Base-by-base conservation (phyloP, 371 early-diverging fungal genomes). In the Mortierella sp. region DNA sequence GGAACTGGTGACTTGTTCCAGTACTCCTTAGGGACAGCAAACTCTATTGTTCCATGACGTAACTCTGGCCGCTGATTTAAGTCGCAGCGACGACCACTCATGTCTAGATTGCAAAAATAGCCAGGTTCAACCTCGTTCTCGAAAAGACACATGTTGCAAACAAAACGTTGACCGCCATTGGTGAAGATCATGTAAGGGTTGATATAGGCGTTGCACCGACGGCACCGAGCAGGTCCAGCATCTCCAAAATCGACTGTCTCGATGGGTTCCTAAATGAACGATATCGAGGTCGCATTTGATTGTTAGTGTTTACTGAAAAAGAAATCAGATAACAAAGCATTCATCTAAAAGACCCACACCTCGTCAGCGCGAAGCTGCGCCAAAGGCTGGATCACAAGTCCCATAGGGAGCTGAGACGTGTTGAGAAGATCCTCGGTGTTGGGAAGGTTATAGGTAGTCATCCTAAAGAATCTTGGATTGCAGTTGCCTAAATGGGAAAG, bases 51-150 rank as follows among this genome's bases (percentile, higher is more conserved):
- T 11, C 98, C 99, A 74, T 86, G 87, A 43, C 88, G 87, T 48
- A 99, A 88, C 84, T 99, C 99, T 1, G 98, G 98, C n/a, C 97
- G 92, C 72, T 88, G 83, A 36, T 93, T 92, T 16, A 88, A 69
- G 86, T 98, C 99, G 83, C 93, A 85, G 10, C 98, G 91, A 45
- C 94, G 88, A 10, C 97, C 97, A 33, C 85, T 87, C 94, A 96
- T 94, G 84, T 99, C 99, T 60, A 97, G 82, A 80, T 96, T 96
- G 84, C 93, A 93, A 70, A 97, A 97, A 84, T 98, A 96, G 58
- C 95, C 92, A 10, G 70, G 76, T 43, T 69, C 83, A 90, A 93
- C 91, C 74, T 94, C 91, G 77, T 96, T 99, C 63, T 92, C 94
- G 76, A 92, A 93, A 33, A 87, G 86, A 86, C 99, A 99, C 67